Base-by-base conservation (phyloP, 179 eudicot species). In the Camellia oleifera region DNA sequence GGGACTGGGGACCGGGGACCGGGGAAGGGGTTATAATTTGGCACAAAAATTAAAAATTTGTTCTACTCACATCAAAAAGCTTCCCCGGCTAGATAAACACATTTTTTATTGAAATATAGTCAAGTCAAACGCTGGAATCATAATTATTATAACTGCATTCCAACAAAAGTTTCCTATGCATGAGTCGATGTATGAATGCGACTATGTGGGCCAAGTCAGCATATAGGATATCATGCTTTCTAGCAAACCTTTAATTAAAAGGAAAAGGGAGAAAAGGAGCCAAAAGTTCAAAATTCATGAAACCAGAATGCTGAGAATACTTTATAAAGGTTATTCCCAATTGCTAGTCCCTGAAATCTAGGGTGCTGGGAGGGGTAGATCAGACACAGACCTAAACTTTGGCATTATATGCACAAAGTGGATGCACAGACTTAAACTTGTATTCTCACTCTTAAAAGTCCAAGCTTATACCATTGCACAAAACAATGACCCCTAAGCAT, bases 31-130 rank as follows among this genome's bases (percentile, higher is more conserved):
- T 26, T 23, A 66, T 11, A 66, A 66, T 11, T 23, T 26, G 70
- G 70, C 20, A 15, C 72, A 52, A 44, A 13, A 4, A 69, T 69
- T 45, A 45, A 23, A 44, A 32, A 17, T 42, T 14, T 44, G 52
- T 44, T 69, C 53, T n/a, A 57, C 32, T 26, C 52, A 42, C 52
- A 75, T 26, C 67, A 73, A 15, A 76, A 64, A 63, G 72, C 79
- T 64, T 63, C 62, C 23, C 0, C n/a, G 14, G 11, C 4, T 26
- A n/a, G 10, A 65, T 15, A 12, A 63, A 50, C 4, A 4, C 56
- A 18, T 77, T 44, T 50, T 46, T 64, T 5, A 12, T 48, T 60
- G 6, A 48, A 17, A 46, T 4, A 3, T 62, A 3, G 23, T 62
- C 20, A 20, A 20, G 23, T 20, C 20, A 15, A 62, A 17, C 3